A percentile compares a stretch with the other conserved stretches of the same genome.
Conservation (phyloP, 306 rosid species). For the Styphnolobium japonicum region DNA sequence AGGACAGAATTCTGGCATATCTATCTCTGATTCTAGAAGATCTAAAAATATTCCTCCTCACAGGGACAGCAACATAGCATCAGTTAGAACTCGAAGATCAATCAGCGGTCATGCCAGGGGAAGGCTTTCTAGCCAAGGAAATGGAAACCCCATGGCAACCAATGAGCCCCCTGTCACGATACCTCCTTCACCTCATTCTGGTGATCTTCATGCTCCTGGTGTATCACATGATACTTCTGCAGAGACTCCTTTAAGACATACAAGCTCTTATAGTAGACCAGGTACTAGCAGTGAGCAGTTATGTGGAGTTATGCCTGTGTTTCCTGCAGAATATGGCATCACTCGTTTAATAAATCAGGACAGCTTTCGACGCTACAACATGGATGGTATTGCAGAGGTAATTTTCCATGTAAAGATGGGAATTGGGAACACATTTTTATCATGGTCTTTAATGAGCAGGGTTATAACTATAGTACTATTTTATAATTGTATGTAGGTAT, state of each 20-base stretch:
- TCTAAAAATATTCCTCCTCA: constrained; percentile 46
- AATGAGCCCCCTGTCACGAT: constrained; percentile 28
- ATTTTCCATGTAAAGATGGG: not conserved
- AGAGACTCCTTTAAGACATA: constrained; percentile 37
- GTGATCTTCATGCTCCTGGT: constrained; percentile 40
- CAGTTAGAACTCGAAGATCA: constrained; percentile 57
- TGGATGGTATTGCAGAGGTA: constrained; percentile 75
- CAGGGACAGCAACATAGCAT: constrained; percentile 40
- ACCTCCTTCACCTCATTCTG: constrained; percentile 37
- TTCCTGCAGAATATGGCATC: constrained; percentile 39
- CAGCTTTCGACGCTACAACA: constrained; percentile 38
- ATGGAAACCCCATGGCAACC: constrained; percentile 22
- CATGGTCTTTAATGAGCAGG: not conserved
- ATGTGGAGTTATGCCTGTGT: constrained; percentile 24
- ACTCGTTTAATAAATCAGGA: constrained; percentile 39
- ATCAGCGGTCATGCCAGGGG: constrained; percentile 37
- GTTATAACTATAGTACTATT: not conserved
- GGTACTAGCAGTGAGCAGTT: constrained; percentile 40
- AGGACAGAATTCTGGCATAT: constrained; percentile 48
- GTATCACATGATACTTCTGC: constrained; percentile 29
- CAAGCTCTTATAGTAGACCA: constrained; percentile 44
- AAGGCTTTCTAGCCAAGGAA: constrained; percentile 50
- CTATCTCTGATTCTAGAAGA: constrained; percentile 63
- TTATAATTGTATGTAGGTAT: constrained; percentile 47
- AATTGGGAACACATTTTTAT: constrained; percentile 2